phyloP scores from a whole-genome alignment of 345 rosid genomes.

The Dovyalis caffra region DNA sequence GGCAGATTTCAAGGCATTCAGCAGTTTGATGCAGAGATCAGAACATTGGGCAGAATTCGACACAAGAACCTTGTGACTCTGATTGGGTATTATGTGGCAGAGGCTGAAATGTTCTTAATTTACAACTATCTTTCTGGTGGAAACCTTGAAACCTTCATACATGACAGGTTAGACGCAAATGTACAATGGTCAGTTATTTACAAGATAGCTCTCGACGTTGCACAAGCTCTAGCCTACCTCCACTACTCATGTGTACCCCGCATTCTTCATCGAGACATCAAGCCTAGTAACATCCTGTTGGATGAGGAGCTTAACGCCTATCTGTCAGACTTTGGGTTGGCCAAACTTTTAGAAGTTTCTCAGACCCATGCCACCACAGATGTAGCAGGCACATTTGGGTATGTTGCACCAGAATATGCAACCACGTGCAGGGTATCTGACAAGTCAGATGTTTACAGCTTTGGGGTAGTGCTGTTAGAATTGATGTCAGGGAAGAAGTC shows the following conservation, averaged over 20 bases:
- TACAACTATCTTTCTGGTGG: conserved; percentile 73
- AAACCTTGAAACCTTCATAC: conserved; percentile 68
- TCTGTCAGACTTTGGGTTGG: conserved; percentile 70
- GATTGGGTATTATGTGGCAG: conserved; percentile 54
- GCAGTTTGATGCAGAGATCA: conserved; percentile 73
- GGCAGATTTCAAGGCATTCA: conserved; percentile 61
- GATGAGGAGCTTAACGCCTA: conserved; percentile 63
- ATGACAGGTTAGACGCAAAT: conserved; percentile 36
- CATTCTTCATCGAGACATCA: conserved; percentile 71
- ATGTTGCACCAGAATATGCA: conserved; percentile 77
- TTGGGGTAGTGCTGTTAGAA: conserved; percentile 60
- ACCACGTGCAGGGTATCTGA: conserved; percentile 71
- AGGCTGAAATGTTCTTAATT: conserved; percentile 59
- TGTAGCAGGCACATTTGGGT: conserved; percentile 74
- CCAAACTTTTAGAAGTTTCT: conserved; percentile 65
- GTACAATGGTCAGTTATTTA: conserved; percentile 48
- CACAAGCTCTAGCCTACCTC: conserved; percentile 67
- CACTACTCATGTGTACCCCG: conserved; percentile 65
- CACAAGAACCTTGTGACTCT: conserved; percentile 69
- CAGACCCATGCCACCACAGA: conserved; percentile 72
- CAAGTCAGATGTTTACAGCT: conserved; percentile 75
- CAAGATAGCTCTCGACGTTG: conserved; percentile 60
- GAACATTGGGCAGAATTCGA: conserved; percentile 55
- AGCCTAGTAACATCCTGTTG: conserved; percentile 69
- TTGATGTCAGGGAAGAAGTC: conserved; percentile 64